These are phyloP conservation scores for Exophiala sp. DNA, from an alignment of 2,329 filamentous ascomycete species.

Conservation along the genomic window DNA sequence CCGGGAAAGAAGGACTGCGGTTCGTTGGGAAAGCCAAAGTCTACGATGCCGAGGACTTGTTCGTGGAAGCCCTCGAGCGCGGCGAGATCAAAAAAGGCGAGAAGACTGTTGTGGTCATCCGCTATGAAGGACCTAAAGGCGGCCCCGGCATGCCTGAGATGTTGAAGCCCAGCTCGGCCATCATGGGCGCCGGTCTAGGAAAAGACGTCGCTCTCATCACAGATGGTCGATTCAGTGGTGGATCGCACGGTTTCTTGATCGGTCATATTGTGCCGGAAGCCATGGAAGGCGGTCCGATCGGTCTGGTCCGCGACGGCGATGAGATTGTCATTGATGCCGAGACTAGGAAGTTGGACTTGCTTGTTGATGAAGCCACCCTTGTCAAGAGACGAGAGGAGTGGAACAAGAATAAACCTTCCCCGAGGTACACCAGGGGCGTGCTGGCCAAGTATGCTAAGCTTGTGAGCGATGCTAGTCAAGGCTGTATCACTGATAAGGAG, in stretches of 20 bases:
- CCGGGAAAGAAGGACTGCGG: constrained; percentile 63
- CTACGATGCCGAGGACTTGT: constrained; percentile 64
- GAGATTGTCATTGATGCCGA: constrained; percentile 76
- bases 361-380: constrained; percentile 62
- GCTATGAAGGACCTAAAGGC: constrained; percentile 67
- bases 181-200: constrained; percentile 67
- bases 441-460: constrained; percentile 62
- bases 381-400: constrained; percentile 53
- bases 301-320: constrained; percentile 73
- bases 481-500: constrained; percentile 43
- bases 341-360: constrained; percentile 58
- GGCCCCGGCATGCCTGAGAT: constrained; percentile 71
- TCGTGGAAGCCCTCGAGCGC: constrained; percentile 60
- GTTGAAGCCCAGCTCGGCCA: constrained; percentile 64
- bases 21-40: constrained; percentile 66
- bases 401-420: constrained; percentile 51
- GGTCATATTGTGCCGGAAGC: constrained; percentile 85
- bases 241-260: constrained; percentile 79
- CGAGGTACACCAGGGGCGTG: constrained; percentile 58
- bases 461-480: constrained; percentile 44
- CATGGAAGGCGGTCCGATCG: constrained; percentile 78
- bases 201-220: constrained; percentile 66
- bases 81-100: constrained; percentile 68
- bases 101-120: constrained; percentile 70
- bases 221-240: constrained; percentile 72